Evolutionary conservation across 164 flowering plant species (phyloP).

Genomic region (Annona squamosa): DNA sequence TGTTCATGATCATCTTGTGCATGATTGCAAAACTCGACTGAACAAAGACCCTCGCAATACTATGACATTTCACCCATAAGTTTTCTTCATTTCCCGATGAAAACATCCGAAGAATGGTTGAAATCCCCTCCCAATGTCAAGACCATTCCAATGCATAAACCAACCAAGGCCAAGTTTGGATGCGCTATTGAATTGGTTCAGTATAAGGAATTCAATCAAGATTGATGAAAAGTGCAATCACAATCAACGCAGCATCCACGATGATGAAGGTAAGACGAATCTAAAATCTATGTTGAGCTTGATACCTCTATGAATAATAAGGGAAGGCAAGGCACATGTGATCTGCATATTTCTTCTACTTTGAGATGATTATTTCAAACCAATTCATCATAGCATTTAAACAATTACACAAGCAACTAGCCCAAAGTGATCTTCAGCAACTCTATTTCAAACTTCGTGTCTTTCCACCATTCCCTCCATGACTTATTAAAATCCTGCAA

Average conservation of each 20-base stretch:
- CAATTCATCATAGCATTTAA: background rate
- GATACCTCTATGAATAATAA: background rate
- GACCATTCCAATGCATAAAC: background rate
- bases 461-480: background rate
- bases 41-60: background rate
- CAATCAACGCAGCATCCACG: background rate
- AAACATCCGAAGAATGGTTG: background rate
- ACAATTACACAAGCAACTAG: background rate
- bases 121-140: background rate
- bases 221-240: background rate
- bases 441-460: no score
- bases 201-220: background rate
- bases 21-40: background rate
- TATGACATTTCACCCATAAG: background rate
- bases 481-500: conserved; percentile 6
- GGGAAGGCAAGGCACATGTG: background rate
- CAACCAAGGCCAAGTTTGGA: background rate
- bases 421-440: background rate
- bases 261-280: background rate
- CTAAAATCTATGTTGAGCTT: no score
- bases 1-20: background rate
- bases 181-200: background rate
- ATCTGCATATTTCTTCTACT: background rate
- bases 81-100: background rate
- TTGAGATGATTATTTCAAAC: background rate